Percentiles rank a stretch among this genome's conserved stretches.
phyloP scores from a whole-genome alignment of 2,329 filamentous ascomycete species.

The Tolypocladium nubicola region DNA sequence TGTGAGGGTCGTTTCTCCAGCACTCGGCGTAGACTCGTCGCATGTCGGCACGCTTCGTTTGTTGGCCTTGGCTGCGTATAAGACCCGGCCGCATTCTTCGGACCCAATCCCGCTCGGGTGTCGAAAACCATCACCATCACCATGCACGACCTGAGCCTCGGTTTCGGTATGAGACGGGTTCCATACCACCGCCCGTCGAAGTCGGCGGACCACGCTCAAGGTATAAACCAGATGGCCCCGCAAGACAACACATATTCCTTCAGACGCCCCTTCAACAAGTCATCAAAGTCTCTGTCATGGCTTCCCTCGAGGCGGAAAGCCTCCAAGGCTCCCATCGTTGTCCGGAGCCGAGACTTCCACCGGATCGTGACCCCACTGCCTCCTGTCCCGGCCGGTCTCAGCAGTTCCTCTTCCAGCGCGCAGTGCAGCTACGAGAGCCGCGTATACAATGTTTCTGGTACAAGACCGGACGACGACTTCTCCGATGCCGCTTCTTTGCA shows the following conservation, averaged over 20 bases:
- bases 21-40: background rate
- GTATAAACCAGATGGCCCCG: background rate
- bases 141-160: background rate
- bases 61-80: background rate
- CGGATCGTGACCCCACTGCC: conserved; percentile 26
- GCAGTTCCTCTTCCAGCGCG: background rate
- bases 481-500: background rate
- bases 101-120: background rate
- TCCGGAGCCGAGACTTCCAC: conserved; percentile 27
- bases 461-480: background rate
- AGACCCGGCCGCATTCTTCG: background rate
- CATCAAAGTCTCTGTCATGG: conserved; percentile 1
- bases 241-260: background rate
- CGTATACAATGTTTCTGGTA: background rate
- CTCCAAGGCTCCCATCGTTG: conserved; percentile 8
- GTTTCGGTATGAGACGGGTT: background rate
- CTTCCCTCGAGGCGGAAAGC: background rate
- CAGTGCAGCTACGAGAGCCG: background rate
- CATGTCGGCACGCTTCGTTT: background rate
- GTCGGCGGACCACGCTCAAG: background rate
- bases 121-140: background rate
- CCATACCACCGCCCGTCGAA: background rate
- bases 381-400: conserved; percentile 20
- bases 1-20: background rate
- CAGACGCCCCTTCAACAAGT: background rate